phyloP scores from a whole-genome alignment of 2,329 filamentous ascomycete species.

The Hortaea werneckii region DNA sequence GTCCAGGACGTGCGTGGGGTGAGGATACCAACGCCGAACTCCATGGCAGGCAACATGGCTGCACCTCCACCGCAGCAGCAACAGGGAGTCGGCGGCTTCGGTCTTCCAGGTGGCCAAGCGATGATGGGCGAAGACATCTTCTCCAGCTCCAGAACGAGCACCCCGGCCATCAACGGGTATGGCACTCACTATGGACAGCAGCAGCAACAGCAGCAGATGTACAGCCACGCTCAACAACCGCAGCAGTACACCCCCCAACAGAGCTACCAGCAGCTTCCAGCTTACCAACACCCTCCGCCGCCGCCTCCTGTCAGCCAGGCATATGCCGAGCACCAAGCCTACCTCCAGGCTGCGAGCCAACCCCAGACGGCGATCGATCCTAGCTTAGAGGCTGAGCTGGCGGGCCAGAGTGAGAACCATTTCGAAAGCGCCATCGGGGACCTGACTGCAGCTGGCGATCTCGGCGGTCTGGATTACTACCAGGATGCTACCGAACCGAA shows the following conservation, averaged over 20 bases:
- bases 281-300: slow-evolving; percentile 11
- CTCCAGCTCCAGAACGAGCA: slow-evolving; percentile 17
- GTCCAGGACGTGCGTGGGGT: slow-evolving; percentile 18
- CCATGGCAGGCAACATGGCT: slow-evolving; percentile 6
- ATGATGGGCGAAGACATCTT: slow-evolving; percentile 18
- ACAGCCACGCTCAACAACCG: slow-evolving; percentile 18
- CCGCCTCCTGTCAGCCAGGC: slow-evolving; percentile 10
- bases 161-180: slow-evolving; percentile 7
- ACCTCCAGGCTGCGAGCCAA: slow-evolving; percentile 19
- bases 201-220: slow-evolving; percentile 6
- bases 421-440: slow-evolving; percentile 23
- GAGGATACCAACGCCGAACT: slow-evolving; percentile 18
- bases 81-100: slow-evolving; percentile 20
- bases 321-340: slow-evolving; percentile 22
- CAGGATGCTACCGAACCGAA: slow-evolving; percentile 16
- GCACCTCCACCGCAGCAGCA: slow-evolving; percentile 5
- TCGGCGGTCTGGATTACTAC: slow-evolving; percentile 13
- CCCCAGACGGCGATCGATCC: slow-evolving; percentile 23
- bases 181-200: background rate
- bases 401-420: slow-evolving; percentile 11
- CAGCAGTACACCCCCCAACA: slow-evolving; percentile 13
- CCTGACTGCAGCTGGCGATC: slow-evolving; percentile 8
- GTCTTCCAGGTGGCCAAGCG: slow-evolving; percentile 21
- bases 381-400: slow-evolving; percentile 14
- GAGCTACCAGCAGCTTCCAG: slow-evolving; percentile 1